A percentile compares a stretch with the other conserved stretches of the same genome.
Evolutionary conservation across 2,329 filamentous ascomycete species (phyloP).

Genomic region (Ampelomyces quisqualis): DNA sequence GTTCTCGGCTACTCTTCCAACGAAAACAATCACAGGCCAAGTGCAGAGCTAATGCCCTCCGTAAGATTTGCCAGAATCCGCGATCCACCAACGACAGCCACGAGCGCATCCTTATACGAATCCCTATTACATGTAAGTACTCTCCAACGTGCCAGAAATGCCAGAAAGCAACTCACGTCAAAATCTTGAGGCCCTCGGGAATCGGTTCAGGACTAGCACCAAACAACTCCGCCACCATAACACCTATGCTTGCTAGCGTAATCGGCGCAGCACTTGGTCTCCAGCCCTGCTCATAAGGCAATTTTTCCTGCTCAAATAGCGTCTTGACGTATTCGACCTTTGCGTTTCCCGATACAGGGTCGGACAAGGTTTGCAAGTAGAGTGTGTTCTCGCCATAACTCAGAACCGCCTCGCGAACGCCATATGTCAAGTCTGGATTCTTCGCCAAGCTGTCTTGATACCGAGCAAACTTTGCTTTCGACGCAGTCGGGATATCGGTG

Average conservation of each 20-base stretch:
- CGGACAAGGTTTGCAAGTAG: conserved; percentile 13
- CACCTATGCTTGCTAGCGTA: conserved; percentile 14
- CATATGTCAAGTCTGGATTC: conserved; percentile 18
- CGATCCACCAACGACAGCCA: conserved; percentile 12
- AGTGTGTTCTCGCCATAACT: conserved; percentile 21
- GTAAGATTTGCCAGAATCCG: conserved; percentile 16
- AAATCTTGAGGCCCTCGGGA: conserved; percentile 8
- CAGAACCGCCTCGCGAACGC: conserved; percentile 9
- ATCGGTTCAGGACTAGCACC: conserved; percentile 7
- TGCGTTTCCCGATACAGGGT: conserved; percentile 7
- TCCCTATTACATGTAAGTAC: conserved; percentile 6
- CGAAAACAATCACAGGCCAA: conserved; percentile 5
- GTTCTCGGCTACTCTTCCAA: too few species aligned
- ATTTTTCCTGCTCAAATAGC: conserved; percentile 18
- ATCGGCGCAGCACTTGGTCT: conserved; percentile 14
- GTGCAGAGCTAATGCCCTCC: conserved; percentile 12
- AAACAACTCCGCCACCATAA: conserved; percentile 14
- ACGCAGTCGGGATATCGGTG: conserved; percentile 14
- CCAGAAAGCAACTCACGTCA: conserved; percentile 6
- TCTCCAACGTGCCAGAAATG: neutral
- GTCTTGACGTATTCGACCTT: conserved; percentile 13
- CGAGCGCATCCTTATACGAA: conserved; percentile 15
- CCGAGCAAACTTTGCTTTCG: conserved; percentile 12
- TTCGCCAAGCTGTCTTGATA: conserved; percentile 10
- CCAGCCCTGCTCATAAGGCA: conserved; percentile 18